Conservation (phyloP, 768 basidiomycete species). For the Amanita pallidorosea region DNA sequence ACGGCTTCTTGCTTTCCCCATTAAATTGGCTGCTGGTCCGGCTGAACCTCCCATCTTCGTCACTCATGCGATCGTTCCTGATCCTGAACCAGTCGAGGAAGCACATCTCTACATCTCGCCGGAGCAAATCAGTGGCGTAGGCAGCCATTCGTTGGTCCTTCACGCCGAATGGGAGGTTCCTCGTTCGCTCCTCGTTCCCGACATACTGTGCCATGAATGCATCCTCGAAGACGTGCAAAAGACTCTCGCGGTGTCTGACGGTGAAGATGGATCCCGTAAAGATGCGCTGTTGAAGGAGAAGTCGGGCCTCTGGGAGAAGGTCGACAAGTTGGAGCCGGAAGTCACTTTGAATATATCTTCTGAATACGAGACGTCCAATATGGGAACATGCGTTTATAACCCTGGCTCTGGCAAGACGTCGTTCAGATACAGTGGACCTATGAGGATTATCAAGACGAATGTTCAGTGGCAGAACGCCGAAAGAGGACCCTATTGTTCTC, state of each 20-base stretch:
- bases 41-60: slow-evolving; percentile 18
- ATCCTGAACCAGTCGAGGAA: slow-evolving; percentile 16
- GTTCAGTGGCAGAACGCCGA: slow-evolving; percentile 21
- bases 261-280: slow-evolving; percentile 12
- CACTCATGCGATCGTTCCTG: slow-evolving; percentile 16
- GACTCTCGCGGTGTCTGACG: slow-evolving; percentile 16
- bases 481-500: slow-evolving; percentile 19
- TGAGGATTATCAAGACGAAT: slow-evolving; percentile 15
- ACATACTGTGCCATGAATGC: slow-evolving; percentile 27
- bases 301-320: slow-evolving; percentile 2
- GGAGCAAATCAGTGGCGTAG: slow-evolving; percentile 22
- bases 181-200: slow-evolving; percentile 22
- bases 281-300: slow-evolving; percentile 9
- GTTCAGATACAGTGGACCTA: slow-evolving; percentile 15
- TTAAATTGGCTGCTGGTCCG: slow-evolving; percentile 5
- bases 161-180: slow-evolving; percentile 43
- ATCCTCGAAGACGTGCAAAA: slow-evolving; percentile 18
- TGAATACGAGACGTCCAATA: too few relatives aligned
- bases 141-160: slow-evolving; percentile 45
- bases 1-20: slow-evolving; percentile 9
- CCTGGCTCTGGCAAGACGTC: not conserved
- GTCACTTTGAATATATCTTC: not conserved
- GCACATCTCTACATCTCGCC: slow-evolving; percentile 42
- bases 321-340: not conserved
- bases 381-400: not conserved